Base-by-base conservation (phyloP, 1,139 yeast genomes). In the Pichia sp. region DNA sequence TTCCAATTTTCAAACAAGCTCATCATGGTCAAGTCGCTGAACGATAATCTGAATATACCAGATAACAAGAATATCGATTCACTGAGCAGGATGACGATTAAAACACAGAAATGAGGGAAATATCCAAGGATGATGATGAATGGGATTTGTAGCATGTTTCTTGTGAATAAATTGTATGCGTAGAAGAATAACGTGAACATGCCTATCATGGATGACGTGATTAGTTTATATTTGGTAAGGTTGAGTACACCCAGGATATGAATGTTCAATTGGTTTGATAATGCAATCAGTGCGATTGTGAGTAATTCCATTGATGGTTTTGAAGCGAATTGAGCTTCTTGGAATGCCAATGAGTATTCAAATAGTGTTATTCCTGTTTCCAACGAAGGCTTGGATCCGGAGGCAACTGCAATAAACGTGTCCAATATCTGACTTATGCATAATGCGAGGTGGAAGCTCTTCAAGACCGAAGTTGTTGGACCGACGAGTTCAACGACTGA, bases 311-410 rank as follows among this genome's bases (percentile, higher is more conserved):
- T 75, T 0, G 81, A 71, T 7, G 46, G 30, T n/a, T 41, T 34
- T 6, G 42, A 30, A 9, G 88, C 83, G 19, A 42, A 37, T 34
- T 66, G 67, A 28, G 76, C 80, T 57, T 84, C 91, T 59, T 85
- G 90, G 59, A 83, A 84, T 12, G 88, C 86, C 27, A 84, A 65
- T 1, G 90, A 83, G 58, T 81, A 84, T 59, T 85, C 94, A 62
- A 85, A 84, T 30, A 85, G 66, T 0, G 93, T 82, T 55, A 85
- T 69, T 0, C 90, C 90, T 10, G 85, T 75, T 54, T 84, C 93
- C 10, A 79, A 75, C 47, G 75, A 73, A 2, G 89, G 86, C 40
- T 73, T 72, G 31, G 67, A 66, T 8, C 87, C 88, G 47, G 76
- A 75, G 3, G 83, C 72, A 18, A 79, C 80, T 8, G 86, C 73